Conservation (phyloP, 192 early-diverging fungal genomes). For the Allomyces javanicus region DNA sequence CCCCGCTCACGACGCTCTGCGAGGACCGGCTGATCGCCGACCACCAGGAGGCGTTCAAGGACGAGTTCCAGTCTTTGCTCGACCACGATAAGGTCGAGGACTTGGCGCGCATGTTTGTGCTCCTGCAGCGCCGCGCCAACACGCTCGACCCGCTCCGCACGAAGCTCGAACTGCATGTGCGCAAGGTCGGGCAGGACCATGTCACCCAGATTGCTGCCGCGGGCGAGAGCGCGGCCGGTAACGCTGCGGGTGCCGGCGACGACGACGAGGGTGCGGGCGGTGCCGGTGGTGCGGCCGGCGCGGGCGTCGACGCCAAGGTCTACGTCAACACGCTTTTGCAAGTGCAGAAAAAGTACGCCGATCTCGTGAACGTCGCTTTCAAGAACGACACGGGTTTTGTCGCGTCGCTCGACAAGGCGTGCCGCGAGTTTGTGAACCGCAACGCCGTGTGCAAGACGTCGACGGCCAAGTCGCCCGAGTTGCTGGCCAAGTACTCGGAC, state of each 20-base stretch:
- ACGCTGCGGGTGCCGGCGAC: conserved; percentile 5
- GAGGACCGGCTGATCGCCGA: conserved; percentile 72
- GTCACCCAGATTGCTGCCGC: conserved; percentile 46
- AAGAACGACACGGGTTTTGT: conserved; percentile 67
- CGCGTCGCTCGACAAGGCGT: conserved; percentile 80
- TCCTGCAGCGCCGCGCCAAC: conserved; percentile 60
- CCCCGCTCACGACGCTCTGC: conserved; percentile 57
- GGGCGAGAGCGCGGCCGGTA: conserved; percentile 3
- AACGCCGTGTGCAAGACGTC: conserved; percentile 57
- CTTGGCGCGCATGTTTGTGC: conserved; percentile 64
- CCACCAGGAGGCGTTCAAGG: conserved; percentile 61
- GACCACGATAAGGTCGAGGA: conserved; percentile 74
- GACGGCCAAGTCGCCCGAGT: conserved; percentile 61
- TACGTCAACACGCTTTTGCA: conserved; percentile 74
- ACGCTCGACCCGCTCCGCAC: conserved; percentile 61
- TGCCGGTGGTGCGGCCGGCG: conserved; percentile 5
- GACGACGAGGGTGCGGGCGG: conserved; percentile 14
- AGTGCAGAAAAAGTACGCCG: conserved; percentile 71
- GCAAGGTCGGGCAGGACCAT: conserved; percentile 52
- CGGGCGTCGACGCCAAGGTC: conserved; percentile 41
- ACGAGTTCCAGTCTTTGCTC: conserved; percentile 79
- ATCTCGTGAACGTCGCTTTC: conserved; percentile 59
- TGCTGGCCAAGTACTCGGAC: conserved; percentile 81
- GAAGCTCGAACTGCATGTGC: conserved; percentile 58
- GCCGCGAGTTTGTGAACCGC: conserved; percentile 79